Conservation (phyloP, 345 rosid species). For the Ceriops tagal region DNA sequence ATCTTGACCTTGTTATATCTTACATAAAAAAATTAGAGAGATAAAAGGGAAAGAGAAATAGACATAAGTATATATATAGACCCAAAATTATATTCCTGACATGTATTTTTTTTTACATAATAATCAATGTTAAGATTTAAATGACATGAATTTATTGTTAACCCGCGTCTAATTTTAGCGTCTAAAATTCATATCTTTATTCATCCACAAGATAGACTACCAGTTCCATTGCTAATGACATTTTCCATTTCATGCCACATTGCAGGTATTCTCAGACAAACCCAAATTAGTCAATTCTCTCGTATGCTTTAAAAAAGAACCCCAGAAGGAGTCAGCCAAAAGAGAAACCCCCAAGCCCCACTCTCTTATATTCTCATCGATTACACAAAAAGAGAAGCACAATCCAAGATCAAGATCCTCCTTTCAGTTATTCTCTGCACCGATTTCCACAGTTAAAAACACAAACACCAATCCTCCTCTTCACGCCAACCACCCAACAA, state of each 20-base stretch:
- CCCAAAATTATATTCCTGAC: no score
- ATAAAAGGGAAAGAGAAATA: no score
- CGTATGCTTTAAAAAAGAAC: background rate
- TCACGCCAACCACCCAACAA: background rate
- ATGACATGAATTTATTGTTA: no score
- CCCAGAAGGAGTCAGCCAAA: background rate
- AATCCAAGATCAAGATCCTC: conserved; percentile 38
- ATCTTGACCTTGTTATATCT: conserved; percentile 23
- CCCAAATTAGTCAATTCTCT: conserved; percentile 21
- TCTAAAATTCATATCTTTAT: conserved; percentile 10
- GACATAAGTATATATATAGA: no score
- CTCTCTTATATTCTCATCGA: conserved; percentile 31
- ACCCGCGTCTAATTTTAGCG: no score
- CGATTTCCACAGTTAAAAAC: conserved; percentile 33
- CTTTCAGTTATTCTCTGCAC: conserved; percentile 22
- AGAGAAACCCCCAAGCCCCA: conserved; percentile 24
- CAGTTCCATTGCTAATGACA: conserved; percentile 22
- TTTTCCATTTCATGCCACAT: conserved; percentile 10
- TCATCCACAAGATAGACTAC: conserved; percentile 1
- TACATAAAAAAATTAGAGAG: no score
- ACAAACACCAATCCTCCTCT: conserved; percentile 9
- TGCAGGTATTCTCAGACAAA: conserved; percentile 6
- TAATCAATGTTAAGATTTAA: no score
- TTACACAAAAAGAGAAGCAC: conserved; percentile 39
- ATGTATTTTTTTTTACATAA: no score